Percentiles rank a stretch among this genome's conserved stretches.
Conservation (phyloP, 768 basidiomycete species). For the Suillus luteus region DNA sequence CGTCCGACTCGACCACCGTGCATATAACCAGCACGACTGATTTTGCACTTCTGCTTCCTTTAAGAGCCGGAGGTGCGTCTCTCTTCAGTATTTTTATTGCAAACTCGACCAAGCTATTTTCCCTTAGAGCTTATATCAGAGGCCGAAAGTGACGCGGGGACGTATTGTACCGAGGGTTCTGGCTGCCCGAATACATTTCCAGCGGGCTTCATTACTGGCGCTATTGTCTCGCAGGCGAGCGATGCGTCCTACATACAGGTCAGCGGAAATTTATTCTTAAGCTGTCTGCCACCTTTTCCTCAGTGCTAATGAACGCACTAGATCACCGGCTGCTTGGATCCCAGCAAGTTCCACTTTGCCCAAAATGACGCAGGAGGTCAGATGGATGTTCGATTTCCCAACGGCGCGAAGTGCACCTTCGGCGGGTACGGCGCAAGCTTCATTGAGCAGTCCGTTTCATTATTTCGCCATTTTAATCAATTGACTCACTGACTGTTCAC, state of each 20-base stretch:
- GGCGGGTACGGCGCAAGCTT: conserved; percentile 55
- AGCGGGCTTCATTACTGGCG: conserved; percentile 40
- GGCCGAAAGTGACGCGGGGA: conserved; percentile 38
- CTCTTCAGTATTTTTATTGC: background rate
- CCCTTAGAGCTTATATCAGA: conserved; percentile 40
- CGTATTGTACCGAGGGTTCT: conserved; percentile 38
- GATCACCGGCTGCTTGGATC: conserved; percentile 43
- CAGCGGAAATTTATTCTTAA: conserved; percentile 1
- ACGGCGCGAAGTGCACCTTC: conserved; percentile 54
- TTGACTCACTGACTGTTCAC: background rate
- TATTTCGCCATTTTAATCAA: background rate
- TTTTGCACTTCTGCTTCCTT: conserved; percentile 41
- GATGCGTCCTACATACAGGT: conserved; percentile 46
- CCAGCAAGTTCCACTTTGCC: conserved; percentile 33
- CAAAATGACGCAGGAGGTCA: conserved; percentile 48
- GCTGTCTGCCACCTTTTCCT: background rate
- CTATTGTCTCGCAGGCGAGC: conserved; percentile 32
- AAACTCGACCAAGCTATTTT: background rate
- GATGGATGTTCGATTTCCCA: conserved; percentile 51
- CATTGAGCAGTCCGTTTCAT: conserved; percentile 45
- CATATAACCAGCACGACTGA: conserved; percentile 30
- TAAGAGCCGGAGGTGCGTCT: conserved; percentile 33
- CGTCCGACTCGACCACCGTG: conserved; percentile 38
- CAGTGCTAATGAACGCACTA: conserved; percentile 13
- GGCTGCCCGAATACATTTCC: conserved; percentile 34